These are phyloP conservation scores for Lithospermum erythrorhizon DNA, from an alignment of 257 asterid genomes.

Conservation along the genomic window DNA sequence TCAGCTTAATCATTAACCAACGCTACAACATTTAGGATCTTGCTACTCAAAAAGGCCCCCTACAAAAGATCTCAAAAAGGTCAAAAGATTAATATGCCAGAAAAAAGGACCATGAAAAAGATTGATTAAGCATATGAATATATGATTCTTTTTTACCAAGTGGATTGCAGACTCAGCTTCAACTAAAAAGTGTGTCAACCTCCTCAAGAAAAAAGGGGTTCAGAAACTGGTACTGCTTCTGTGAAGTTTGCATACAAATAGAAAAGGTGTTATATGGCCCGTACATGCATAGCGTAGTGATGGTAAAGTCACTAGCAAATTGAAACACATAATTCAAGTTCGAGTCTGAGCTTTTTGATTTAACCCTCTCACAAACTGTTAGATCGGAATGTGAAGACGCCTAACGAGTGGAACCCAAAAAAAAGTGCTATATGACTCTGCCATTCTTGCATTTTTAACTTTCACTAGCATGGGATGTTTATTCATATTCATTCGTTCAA, in stretches of 20 bases:
- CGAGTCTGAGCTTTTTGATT: too few relatives aligned
- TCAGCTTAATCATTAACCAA: conserved; percentile 20
- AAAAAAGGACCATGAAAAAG: conserved; percentile 6
- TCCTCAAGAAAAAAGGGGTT: neutral
- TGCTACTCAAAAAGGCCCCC: conserved; percentile 14
- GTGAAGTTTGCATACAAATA: neutral
- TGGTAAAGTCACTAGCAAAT: too few relatives aligned
- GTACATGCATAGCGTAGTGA: too few relatives aligned
- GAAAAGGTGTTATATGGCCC: neutral
- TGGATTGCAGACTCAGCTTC: conserved; percentile 40
- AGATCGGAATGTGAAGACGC: too few relatives aligned
- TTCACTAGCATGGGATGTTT: neutral
- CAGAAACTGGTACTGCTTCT: neutral
- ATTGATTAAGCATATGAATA: conserved; percentile 5
- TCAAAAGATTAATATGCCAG: conserved; percentile 7
- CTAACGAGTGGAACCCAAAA: too few relatives aligned
- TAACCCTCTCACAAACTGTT: too few relatives aligned
- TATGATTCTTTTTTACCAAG: conserved; percentile 21
- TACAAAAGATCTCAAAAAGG: conserved; percentile 13
- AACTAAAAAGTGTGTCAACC: conserved; percentile 14
- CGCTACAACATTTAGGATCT: conserved; percentile 16
- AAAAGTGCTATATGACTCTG: conserved; percentile 2
- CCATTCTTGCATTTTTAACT: neutral
- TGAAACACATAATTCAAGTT: too few relatives aligned
- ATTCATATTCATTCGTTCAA: neutral